Base-by-base conservation (phyloP, 2,329 filamentous ascomycete species). In the Coniochaeta prunicola region DNA sequence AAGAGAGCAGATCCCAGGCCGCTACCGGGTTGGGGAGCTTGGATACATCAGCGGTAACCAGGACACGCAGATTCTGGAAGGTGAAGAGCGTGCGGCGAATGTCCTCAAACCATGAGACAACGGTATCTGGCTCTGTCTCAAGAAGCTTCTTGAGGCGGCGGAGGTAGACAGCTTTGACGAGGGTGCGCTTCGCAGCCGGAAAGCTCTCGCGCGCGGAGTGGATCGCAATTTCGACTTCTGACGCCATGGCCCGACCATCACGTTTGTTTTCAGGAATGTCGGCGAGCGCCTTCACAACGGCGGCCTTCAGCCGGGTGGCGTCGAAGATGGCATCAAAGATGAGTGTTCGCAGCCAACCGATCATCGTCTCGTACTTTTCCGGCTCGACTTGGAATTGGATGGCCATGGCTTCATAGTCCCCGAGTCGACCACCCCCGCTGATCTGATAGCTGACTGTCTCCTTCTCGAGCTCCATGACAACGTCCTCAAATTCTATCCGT, bases 231-330 rank as follows among this genome's bases (percentile, higher is more conserved):
- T 94, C 85, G 59, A 88, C 79, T 62, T 86, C 84, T 58, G 75
- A 76, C 4, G 83, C 77, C 85, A 88, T 88, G 45, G 77, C 77
- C 59, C 87, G 84, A 1, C 94, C 94, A 65, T 89, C 90, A 45
- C 94, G 90, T 78, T 97, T 99, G 57, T 87, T 81, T 69, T 97
- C 92, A 0, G 94, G 94, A 19, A 99, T 88, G 66, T 97, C 93
- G 2, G 92, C 92, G 19, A 97, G 80, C 53, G 96, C 85, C 72
- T 96, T 96, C 59, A 87, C 86, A 17, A 96, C 76, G 24, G 80
- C 77, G 63, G 90, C 83, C 64, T 81, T 82, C 56, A 88, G 76
- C 26, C 85, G 78, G 55, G 77, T 75, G 3, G 87, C 81, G 67
- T 97, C 93, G 67, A 97, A 96, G 57, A 97, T 80, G 40, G 90